A percentile compares a stretch with the other conserved stretches of the same genome.
These are phyloP conservation scores for Babesia sp. DNA, from an alignment of 169 alveolate genomes.

Conservation along the genomic window DNA sequence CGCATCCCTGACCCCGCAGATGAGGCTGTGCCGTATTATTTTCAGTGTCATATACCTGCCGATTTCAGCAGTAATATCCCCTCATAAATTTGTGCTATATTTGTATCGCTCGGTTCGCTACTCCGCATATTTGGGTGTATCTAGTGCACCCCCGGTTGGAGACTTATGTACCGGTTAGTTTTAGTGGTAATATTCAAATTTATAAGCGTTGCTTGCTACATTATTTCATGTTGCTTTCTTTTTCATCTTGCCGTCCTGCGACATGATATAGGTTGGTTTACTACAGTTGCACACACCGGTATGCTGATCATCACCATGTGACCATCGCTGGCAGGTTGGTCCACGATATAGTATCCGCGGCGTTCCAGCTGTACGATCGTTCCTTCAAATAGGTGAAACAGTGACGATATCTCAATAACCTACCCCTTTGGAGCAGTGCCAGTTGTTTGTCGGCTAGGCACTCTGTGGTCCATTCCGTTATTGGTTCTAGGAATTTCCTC, in stretches of 20 bases:
- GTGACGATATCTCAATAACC: not conserved
- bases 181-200: too few species aligned
- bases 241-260: conserved; percentile 63
- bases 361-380: conserved; percentile 94
- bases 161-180: too few species aligned
- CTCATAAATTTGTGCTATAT: too few species aligned
- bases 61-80: too few species aligned
- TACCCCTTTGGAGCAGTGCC: conserved; percentile 61
- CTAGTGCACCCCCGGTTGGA: too few species aligned
- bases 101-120: too few species aligned
- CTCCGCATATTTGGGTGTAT: too few species aligned
- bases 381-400: conserved; percentile 59
- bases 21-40: too few species aligned
- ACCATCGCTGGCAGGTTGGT: conserved; percentile 72
- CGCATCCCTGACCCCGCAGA: too few species aligned
- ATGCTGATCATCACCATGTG: conserved; percentile 83
- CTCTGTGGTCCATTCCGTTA: conserved; percentile 77
- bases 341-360: conserved; percentile 95
- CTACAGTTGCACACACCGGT: conserved; percentile 86
- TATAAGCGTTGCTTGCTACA: too few species aligned
- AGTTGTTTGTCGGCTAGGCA: conserved; percentile 83
- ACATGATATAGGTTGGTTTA: not conserved
- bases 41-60: too few species aligned
- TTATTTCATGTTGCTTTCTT: conserved; percentile 16
- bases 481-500: conserved; percentile 59